These are phyloP conservation scores for Grosmannia clavigera DNA, from an alignment of 2,329 filamentous ascomycete species.

Conservation along the genomic window DNA sequence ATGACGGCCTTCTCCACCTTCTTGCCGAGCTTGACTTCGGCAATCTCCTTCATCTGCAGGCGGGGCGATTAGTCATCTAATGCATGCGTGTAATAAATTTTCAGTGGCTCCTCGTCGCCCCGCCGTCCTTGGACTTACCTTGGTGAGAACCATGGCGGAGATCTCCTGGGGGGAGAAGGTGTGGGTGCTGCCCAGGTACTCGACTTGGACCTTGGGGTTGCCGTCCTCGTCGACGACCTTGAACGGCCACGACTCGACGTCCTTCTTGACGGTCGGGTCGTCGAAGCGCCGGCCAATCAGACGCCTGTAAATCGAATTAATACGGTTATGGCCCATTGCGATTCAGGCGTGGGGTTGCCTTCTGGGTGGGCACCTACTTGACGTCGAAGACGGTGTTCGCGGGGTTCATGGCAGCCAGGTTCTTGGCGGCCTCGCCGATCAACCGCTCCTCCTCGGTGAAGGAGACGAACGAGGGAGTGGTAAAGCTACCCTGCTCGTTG, in stretches of 20 bases:
- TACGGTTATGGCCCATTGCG: not conserved
- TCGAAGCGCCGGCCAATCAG: conserved; percentile 93
- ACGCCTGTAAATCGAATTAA: conserved; percentile 50
- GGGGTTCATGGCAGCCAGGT: conserved; percentile 99
- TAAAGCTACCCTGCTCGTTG: conserved; percentile 99
- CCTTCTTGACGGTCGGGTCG: conserved; percentile 96
- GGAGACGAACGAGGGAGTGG: conserved; percentile 96
- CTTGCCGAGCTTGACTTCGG: conserved; percentile 96
- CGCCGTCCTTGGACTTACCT: conserved; percentile 45
- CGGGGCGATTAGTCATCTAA: conserved; percentile 3
- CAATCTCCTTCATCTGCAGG: conserved; percentile 92
- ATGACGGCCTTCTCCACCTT: conserved; percentile 98
- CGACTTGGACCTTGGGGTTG: conserved; percentile 84
- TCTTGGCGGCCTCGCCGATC: conserved; percentile 99
- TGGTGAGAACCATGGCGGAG: conserved; percentile 95
- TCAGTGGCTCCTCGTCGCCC: not conserved
- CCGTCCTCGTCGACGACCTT: conserved; percentile 86
- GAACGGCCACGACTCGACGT: conserved; percentile 98
- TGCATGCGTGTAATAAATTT: too few species aligned
- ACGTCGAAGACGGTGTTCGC: conserved; percentile 97
- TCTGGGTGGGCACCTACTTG: conserved; percentile 53
- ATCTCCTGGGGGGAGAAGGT: conserved; percentile 97
- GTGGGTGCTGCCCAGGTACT: conserved; percentile 93
- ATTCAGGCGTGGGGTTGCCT: not conserved
- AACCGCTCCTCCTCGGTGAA: conserved; percentile 98